Evolutionary conservation across 176 grass and related monocot species (phyloP), one percentile per base, ranked within the genome.

Genomic region (Triticum dicoccoides): DNA sequence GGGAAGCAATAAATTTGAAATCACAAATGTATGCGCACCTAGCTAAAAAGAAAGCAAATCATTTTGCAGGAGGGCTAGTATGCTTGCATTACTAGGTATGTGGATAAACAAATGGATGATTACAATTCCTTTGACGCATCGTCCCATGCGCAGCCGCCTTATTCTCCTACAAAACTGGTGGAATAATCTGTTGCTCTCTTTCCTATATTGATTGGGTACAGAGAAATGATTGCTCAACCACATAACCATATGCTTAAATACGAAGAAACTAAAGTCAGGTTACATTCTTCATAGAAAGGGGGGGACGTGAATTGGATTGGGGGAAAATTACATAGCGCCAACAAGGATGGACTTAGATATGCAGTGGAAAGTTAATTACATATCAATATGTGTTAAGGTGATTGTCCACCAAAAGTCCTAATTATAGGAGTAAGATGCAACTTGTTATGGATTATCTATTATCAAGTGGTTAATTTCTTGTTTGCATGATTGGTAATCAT

Each of bases 401-500:
- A 54, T 39, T 62, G 64, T 56, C 52, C 38, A 56, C n/a, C n/a
- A n/a, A 79, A 90, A 83, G 88, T 49, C 8, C 4, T 51, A 6
- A 51, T 64, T 78, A 64, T 64, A 71, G 8, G 4, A 52, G 51
- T 83, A n/a, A n/a, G n/a, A n/a, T 25, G 24, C 24, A 25, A 25
- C 24, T 25, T 25, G 24, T 25, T 25, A 25, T 25, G 24, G 24
- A 25, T 25, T 25, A 25, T 25, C 24, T 25, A 25, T 25, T 25
- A 25, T 25, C 24, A 25, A 25, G 24, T 25, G 24, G 24, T 25
- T 25, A 25, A 25, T 25, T 25, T 25, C 24, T 25, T 25, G 24
- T 25, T 25, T 25, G 24, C 24, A 25, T 25, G 24, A 25, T 25
- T 25, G 24, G 24, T 25, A 25, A 25, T 25, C 24, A 25, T 25